phyloP scores from a whole-genome alignment of 2,329 filamentous ascomycete genomes.

The Diplodia scrobiculata region DNA sequence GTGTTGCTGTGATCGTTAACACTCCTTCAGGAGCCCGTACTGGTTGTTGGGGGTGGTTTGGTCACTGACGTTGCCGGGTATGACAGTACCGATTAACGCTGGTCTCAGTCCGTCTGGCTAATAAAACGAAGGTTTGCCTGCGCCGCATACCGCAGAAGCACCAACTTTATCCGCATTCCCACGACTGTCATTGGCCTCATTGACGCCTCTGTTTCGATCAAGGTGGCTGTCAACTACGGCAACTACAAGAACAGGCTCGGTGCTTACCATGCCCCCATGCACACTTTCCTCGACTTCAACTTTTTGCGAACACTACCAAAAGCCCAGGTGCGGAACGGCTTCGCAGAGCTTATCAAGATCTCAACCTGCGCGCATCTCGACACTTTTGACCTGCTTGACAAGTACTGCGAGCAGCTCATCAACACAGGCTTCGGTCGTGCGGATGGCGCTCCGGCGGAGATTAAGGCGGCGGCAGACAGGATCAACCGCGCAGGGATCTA shows the following conservation, averaged over 20 bases:
- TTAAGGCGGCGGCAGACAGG: slow-evolving; percentile 63
- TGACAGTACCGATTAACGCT: slow-evolving; percentile 38
- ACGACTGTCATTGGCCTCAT: slow-evolving; percentile 76
- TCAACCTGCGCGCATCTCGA: slow-evolving; percentile 67
- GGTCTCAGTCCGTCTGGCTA: slow-evolving; percentile 32
- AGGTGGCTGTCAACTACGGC: slow-evolving; percentile 76
- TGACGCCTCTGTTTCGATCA: slow-evolving; percentile 74
- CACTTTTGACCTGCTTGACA: slow-evolving; percentile 69
- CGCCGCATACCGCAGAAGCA: slow-evolving; percentile 70
- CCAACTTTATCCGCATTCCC: slow-evolving; percentile 72
- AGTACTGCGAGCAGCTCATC: slow-evolving; percentile 69
- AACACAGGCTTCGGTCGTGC: slow-evolving; percentile 64
- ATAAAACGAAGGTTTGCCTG: slow-evolving; percentile 60
- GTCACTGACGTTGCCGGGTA: slow-evolving; percentile 75
- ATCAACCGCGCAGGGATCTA: slow-evolving; percentile 70
- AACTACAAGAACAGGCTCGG: slow-evolving; percentile 75
- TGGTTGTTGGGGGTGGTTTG: slow-evolving; percentile 68
- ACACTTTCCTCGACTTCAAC: slow-evolving; percentile 73
- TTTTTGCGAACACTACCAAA: slow-evolving; percentile 69
- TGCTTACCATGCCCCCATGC: slow-evolving; percentile 70
- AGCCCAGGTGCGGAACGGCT: slow-evolving; percentile 71
- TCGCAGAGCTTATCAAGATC: slow-evolving; percentile 76
- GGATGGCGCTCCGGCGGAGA: slow-evolving; percentile 58
- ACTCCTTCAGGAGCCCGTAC: slow-evolving; percentile 59
- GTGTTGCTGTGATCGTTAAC: slow-evolving; percentile 36